Evolutionary conservation across 306 rosid genomes (phyloP).

Genomic region (Alnus rubra): DNA sequence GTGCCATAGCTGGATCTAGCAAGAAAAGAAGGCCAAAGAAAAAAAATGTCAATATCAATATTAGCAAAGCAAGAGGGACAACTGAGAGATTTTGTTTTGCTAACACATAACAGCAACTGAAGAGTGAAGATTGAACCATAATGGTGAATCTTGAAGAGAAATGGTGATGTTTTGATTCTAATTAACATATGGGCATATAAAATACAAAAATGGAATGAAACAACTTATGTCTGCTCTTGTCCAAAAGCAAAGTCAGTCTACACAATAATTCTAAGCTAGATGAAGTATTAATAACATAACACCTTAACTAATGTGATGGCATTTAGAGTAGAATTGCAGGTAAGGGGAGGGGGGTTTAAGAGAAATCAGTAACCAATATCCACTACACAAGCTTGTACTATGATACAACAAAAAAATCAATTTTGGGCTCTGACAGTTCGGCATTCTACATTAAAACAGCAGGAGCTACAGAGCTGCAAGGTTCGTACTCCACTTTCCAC

Average conservation of each 20-base stretch:
- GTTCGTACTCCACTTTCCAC: neutral
- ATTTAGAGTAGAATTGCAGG: conserved; percentile 11
- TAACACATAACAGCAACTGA: neutral
- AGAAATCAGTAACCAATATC: conserved; percentile 4
- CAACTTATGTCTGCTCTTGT: neutral
- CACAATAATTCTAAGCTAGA: neutral
- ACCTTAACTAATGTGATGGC: neutral
- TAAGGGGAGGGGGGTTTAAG: neutral
- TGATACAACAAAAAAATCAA: neutral
- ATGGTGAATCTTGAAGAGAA: neutral
- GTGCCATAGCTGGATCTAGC: conserved; percentile 58
- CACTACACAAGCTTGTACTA: conserved; percentile 6
- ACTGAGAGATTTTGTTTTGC: neutral
- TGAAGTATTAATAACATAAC: neutral
- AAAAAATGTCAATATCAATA: conserved; percentile 8
- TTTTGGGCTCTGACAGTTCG: conserved; percentile 14
- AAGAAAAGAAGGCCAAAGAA: conserved; percentile 28
- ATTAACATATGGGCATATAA: neutral
- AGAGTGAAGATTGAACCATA: neutral
- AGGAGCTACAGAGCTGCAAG: neutral
- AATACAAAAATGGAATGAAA: neutral
- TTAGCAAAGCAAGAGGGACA: neutral
- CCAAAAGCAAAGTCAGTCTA: neutral
- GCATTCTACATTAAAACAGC: conserved; percentile 22
- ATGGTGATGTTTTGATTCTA: neutral